Percentiles rank a stretch among this genome's conserved stretches.
phyloP scores from a whole-genome alignment of 208 protist genomes.

The Wallacemonas collosoma region DNA sequence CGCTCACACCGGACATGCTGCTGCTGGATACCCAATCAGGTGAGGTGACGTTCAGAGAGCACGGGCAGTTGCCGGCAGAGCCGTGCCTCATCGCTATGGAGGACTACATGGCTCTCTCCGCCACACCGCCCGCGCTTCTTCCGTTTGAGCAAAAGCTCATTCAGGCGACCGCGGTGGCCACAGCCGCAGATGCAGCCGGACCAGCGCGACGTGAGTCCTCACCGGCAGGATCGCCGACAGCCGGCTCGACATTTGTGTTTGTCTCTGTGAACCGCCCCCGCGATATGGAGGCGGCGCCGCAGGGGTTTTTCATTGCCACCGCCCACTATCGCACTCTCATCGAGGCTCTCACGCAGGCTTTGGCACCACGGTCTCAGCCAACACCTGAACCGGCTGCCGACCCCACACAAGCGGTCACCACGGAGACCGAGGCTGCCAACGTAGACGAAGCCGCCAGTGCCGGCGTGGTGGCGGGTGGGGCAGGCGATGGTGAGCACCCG shows the following conservation, averaged over 20 bases:
- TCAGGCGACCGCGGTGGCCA: slow-evolving; percentile 14
- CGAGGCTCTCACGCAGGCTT: slow-evolving; percentile 18
- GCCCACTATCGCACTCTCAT: slow-evolving; percentile 19
- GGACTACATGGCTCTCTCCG: slow-evolving; percentile 33
- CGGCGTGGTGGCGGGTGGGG: background rate
- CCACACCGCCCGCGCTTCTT: slow-evolving; percentile 24
- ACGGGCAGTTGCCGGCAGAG: slow-evolving; percentile 27
- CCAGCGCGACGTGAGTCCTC: too few species aligned
- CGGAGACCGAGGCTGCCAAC: background rate
- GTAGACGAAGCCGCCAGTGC: background rate
- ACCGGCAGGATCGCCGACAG: background rate
- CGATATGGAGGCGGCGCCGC: background rate
- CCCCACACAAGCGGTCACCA: background rate
- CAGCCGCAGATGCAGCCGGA: background rate
- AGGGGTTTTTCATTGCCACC: slow-evolving; percentile 20
- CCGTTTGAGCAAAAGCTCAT: slow-evolving; percentile 33
- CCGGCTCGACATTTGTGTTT: slow-evolving; percentile 12
- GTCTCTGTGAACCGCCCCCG: slow-evolving; percentile 2
- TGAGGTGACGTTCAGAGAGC: slow-evolving; percentile 40
- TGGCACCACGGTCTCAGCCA: slow-evolving; percentile 17
- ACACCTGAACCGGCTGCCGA: slow-evolving; percentile 17
- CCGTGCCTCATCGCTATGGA: slow-evolving; percentile 25
- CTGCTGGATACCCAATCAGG: slow-evolving; percentile 30
- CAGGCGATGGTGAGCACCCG: background rate
- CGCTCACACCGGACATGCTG: slow-evolving; percentile 40